Percentiles rank a stretch among this genome's conserved stretches.
Conservation (phyloP, 441 rosid species). For the Pelargonium cotyledonis region DNA sequence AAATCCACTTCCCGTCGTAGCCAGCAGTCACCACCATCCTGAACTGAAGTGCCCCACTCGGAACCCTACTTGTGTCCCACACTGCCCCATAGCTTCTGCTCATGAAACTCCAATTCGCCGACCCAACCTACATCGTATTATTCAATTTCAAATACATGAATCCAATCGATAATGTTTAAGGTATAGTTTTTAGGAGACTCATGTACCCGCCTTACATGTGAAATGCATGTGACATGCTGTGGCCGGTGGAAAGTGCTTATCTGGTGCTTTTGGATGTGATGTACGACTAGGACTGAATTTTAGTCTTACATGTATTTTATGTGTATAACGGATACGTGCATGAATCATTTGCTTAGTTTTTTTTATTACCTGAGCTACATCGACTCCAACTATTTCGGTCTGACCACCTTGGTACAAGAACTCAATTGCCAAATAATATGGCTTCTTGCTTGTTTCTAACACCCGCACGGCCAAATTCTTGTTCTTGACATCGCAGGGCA, state of each 20-base stretch:
- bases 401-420: constrained; percentile 85
- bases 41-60: constrained; percentile 65
- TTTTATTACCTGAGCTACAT: constrained; percentile 60
- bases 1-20: constrained; percentile 71
- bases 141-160: not conserved
- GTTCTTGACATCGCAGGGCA: constrained; percentile 66
- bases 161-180: too few species aligned
- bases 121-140: constrained; percentile 36
- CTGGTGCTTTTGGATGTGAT: too few species aligned
- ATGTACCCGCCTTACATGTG: too few species aligned
- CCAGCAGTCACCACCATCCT: constrained; percentile 68
- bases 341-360: too few species aligned
- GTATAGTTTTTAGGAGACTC: too few species aligned
- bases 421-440: constrained; percentile 60
- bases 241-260: too few species aligned
- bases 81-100: constrained; percentile 70
- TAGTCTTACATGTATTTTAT: not conserved
- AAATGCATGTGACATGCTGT: too few species aligned
- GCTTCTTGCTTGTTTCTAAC: constrained; percentile 73
- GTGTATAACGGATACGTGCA: too few species aligned
- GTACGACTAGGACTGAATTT: too few species aligned
- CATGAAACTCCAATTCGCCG: constrained; percentile 66
- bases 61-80: constrained; percentile 68
- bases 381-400: constrained; percentile 70
- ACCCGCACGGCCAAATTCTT: constrained; percentile 67